Percentiles rank a stretch among this genome's conserved stretches.
phyloP scores from a whole-genome alignment of 2,329 filamentous ascomycete genomes.

The Ceratocystis cubensis region DNA sequence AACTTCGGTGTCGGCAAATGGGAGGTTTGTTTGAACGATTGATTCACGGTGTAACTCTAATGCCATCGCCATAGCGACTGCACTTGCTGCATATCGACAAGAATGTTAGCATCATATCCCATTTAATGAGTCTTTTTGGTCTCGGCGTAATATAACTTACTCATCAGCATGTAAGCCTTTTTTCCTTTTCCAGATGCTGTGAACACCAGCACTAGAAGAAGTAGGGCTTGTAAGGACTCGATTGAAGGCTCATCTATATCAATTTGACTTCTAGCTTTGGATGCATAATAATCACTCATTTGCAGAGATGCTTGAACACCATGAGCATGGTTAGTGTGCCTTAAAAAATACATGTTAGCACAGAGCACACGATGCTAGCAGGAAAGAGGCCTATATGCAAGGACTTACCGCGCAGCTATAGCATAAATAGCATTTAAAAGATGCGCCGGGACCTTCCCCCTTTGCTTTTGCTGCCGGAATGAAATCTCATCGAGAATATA shows the following conservation, averaged over 20 bases:
- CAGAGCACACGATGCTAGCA: not conserved
- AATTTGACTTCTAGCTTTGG: slow-evolving; percentile 54
- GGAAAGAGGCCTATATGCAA: not conserved
- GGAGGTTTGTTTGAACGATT: slow-evolving; percentile 36
- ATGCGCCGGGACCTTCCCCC: slow-evolving; percentile 49
- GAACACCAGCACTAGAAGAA: slow-evolving; percentile 63
- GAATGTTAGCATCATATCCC: slow-evolving; percentile 28
- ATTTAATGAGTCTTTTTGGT: not conserved
- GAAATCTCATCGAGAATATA: slow-evolving; percentile 67
- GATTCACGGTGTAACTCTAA: slow-evolving; percentile 70
- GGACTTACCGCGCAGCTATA: slow-evolving; percentile 46
- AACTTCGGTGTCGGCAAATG: slow-evolving; percentile 53
- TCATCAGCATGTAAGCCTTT: slow-evolving; percentile 75
- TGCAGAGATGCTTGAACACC: slow-evolving; percentile 55
- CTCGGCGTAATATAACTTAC: slow-evolving; percentile 35
- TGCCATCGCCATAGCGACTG: slow-evolving; percentile 71
- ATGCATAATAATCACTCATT: slow-evolving; percentile 59
- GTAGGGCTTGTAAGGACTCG: slow-evolving; percentile 60
- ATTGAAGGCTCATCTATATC: slow-evolving; percentile 72
- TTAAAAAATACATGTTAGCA: slow-evolving; percentile 28
- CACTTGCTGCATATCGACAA: slow-evolving; percentile 44
- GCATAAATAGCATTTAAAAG: slow-evolving; percentile 47
- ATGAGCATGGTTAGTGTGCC: slow-evolving; percentile 56
- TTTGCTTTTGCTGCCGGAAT: slow-evolving; percentile 57
- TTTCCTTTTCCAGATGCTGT: slow-evolving; percentile 68